A percentile compares a stretch with the other conserved stretches of the same genome.
Conservation (phyloP, 2,329 filamentous ascomycete genomes). For the Aureobasidium sp. region DNA sequence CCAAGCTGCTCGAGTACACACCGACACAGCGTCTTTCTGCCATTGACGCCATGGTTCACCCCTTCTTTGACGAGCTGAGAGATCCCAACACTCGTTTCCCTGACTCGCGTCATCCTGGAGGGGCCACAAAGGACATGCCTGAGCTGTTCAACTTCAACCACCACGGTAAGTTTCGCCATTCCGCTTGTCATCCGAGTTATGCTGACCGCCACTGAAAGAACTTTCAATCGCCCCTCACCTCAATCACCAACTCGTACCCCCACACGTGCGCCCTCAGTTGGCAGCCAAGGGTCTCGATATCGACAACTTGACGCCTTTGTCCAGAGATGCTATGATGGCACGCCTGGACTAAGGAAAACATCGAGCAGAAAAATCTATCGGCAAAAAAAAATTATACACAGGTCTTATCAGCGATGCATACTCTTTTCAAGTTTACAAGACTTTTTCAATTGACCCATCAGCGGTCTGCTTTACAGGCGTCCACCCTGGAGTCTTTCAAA, state of each 20-base stretch:
- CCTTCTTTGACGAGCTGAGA: conserved; percentile 95
- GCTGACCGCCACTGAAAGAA: conserved; percentile 53
- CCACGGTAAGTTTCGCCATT: conserved; percentile 61
- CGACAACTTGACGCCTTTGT: conserved; percentile 84
- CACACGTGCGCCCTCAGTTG: conserved; percentile 69
- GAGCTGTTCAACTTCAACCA: conserved; percentile 86
- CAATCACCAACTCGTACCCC: conserved; percentile 81
- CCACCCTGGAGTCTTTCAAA: conserved; percentile 8
- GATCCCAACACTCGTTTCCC: conserved; percentile 86
- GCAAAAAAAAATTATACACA: conserved; percentile 16
- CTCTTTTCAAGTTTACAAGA: conserved; percentile 14
- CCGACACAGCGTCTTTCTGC: conserved; percentile 90
- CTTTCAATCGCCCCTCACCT: conserved; percentile 87
- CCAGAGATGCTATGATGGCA: conserved; percentile 95
- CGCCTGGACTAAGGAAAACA: conserved; percentile 65
- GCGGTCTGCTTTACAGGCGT: conserved; percentile 13
- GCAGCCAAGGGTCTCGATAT: conserved; percentile 74
- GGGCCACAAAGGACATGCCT: conserved; percentile 73
- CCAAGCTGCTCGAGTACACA: conserved; percentile 89
- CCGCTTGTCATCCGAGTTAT: conserved; percentile 18
- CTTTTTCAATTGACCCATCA: conserved; percentile 7
- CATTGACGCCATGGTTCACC: conserved; percentile 94
- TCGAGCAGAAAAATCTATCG: not conserved
- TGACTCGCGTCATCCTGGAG: conserved; percentile 84
- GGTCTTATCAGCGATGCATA: conserved; percentile 17